A percentile compares a stretch with the other conserved stretches of the same genome.
These are phyloP conservation scores for Rhynchospora tenuis DNA, from an alignment of 176 grass and related monocot genomes.

Conservation along the genomic window DNA sequence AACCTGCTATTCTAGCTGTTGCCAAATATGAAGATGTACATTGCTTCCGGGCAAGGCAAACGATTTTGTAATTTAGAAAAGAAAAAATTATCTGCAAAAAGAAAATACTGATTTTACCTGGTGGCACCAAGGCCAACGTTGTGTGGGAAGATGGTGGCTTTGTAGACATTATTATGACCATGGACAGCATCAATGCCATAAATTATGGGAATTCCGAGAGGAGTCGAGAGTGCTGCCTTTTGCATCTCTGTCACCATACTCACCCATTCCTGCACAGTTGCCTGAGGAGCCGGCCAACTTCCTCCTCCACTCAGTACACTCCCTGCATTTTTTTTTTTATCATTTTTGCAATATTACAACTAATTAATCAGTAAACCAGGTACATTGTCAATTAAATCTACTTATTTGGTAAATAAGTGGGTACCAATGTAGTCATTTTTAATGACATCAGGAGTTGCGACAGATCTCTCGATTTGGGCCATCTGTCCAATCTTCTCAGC, in stretches of 20 bases:
- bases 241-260: conserved; percentile 46
- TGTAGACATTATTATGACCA: conserved; percentile 23
- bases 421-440: conserved; percentile 38
- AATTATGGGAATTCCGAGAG: conserved; percentile 23
- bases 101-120: conserved; percentile 22
- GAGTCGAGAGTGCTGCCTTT: conserved; percentile 21
- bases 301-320: conserved; percentile 62
- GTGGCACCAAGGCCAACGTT: conserved; percentile 29
- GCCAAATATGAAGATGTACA: not conserved
- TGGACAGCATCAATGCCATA: conserved; percentile 25
- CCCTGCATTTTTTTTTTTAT: conserved; percentile 16
- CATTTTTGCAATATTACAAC: not conserved
- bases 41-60: not conserved
- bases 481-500: conserved; percentile 60
- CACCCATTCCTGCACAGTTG: conserved; percentile 42
- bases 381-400: not conserved
- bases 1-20: not conserved
- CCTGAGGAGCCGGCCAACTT: conserved; percentile 35
- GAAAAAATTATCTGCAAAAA: not conserved
- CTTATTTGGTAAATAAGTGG: not conserved
- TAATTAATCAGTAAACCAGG: not conserved
- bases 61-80: not conserved
- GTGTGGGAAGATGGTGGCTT: conserved; percentile 28
- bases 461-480: conserved; percentile 52
- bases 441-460: conserved; percentile 41